Evolutionary conservation across 2,329 filamentous ascomycete species (phyloP), one percentile per base, ranked within the genome.

Genomic region (Parafenestella ontariensis): DNA sequence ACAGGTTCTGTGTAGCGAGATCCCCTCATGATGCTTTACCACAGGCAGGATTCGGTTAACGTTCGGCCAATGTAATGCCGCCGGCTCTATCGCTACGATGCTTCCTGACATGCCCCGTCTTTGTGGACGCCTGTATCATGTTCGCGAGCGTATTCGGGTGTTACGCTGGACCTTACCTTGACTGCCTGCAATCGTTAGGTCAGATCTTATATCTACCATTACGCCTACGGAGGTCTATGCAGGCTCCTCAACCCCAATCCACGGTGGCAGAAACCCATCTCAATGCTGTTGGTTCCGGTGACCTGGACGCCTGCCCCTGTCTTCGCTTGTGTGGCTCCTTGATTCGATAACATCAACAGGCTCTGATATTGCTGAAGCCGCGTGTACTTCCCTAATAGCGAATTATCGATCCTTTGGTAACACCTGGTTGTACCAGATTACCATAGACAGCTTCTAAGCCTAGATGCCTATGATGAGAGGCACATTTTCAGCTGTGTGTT

Each of bases 281-380:
- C 51, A 42, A 44, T 40, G 15, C 37, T 41, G 33, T 40, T 46
- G 50, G 51, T 58, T 62, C 61, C 65, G 56, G 57, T 58, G 54
- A 65, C 61, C 58, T 66, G 65, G 64, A 48, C 49, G 40, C 55
- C 36, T 41, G 46, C 53, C 60, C 62, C 53, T 58, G 49, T 55
- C 56, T 29, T 55, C 51, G 55, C 62, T 60, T 64, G 46, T 58
- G 50, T 55, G 53, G 48, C 55, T 58, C 45, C 40, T 39, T 62
- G 56, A 63, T 56, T 62, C 52, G 59, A 47, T 47, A 59, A 36
- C 46, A 42, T 41, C 52, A 58, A 41, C 49, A 47, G n/a, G 17
- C 51, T 43, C 34, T 43, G 21, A 34, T 47, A 46, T 52, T 44
- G 43, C 36, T 47, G 28, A 40, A 45, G 31, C 50, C 52, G 45